Base-by-base conservation (phyloP, 495 filamentous ascomycete species). In the Penicillium angulare region DNA sequence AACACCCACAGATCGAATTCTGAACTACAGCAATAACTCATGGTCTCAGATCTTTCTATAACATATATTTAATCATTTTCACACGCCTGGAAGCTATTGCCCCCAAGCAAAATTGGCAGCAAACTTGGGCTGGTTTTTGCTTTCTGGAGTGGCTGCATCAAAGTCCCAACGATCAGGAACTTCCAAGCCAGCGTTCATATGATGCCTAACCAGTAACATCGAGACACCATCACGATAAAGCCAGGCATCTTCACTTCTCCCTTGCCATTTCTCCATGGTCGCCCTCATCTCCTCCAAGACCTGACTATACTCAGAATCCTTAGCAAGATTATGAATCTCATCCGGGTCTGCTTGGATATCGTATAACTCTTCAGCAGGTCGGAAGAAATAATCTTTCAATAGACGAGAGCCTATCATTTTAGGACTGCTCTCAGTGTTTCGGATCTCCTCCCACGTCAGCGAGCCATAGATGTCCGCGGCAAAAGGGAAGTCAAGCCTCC, bases 401-500 rank as follows among this genome's bases (percentile, higher is more conserved):
- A 39, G 36, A 3, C 73, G 60, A 10, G 50, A 41, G 3, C 73
- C 73, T 34, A 77, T 68, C 61, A 61, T 72, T 26, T 66, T 61
- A 8, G 60, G 54, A 2, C 50, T 59, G 2, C 15, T 45, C 12
- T 61, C 53, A 0, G 54, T 43, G 43, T 76, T 74, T 0, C 74
- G 66, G 26, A 74, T 69, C 15, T 64, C 74, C 42, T 78, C 74
- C 59, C 63, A 78, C 0, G 72, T 59, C 9, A 74, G 36, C 8
- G 65, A 71, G 12, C 60, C 70, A 40, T 76, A 76, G 9, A 76
- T 64, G 55, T 76, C 74, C 10, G 67, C 63, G 0, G 73, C 64
- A 23, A 76, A 74, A 17, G 74, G 74, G 49, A 78, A 78, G 41
- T 76, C 72, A 3, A 78, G 64, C 13, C 64, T 42, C 63, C 65